A percentile compares a stretch with the other conserved stretches of the same genome.
phyloP scores from a whole-genome alignment of 768 basidiomycete genomes.

The Suillus occidentalis region DNA sequence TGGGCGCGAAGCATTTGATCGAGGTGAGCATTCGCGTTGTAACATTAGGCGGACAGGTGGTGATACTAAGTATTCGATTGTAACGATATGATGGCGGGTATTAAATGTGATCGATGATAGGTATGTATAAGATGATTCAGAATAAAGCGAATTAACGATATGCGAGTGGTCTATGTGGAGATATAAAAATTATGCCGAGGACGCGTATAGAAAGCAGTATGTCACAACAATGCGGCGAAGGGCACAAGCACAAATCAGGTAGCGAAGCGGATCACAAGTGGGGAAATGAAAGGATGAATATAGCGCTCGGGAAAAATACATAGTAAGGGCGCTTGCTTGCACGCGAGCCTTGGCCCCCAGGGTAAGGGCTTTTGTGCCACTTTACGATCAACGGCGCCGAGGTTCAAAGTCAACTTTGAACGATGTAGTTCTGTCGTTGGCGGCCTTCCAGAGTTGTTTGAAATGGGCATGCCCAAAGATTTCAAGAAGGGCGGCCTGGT shows the following conservation, averaged over 20 bases:
- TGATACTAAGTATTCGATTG: slow-evolving; percentile 22
- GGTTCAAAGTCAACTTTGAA: slow-evolving; percentile 72
- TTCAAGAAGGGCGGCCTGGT: slow-evolving; percentile 65
- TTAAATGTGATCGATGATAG: slow-evolving; percentile 29
- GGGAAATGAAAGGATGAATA: slow-evolving; percentile 16
- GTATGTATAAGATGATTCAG: slow-evolving; percentile 25
- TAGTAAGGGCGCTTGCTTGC: slow-evolving; percentile 10
- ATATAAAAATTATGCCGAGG: slow-evolving; percentile 31
- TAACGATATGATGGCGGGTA: slow-evolving; percentile 27
- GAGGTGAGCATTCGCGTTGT: neutral
- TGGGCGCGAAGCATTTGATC: neutral
- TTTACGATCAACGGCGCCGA: slow-evolving; percentile 33
- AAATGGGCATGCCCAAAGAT: slow-evolving; percentile 76
- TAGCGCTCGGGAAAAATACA: slow-evolving; percentile 12
- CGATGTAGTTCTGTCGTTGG: slow-evolving; percentile 65
- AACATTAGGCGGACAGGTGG: slow-evolving; percentile 1
- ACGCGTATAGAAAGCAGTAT: slow-evolving; percentile 39
- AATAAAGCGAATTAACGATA: slow-evolving; percentile 34
- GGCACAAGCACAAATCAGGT: slow-evolving; percentile 14
- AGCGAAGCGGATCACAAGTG: slow-evolving; percentile 28
- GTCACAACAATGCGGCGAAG: slow-evolving; percentile 38
- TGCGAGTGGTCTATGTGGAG: slow-evolving; percentile 27
- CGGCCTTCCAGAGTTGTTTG: slow-evolving; percentile 70
- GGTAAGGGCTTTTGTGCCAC: slow-evolving; percentile 14
- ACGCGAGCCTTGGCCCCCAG: slow-evolving; percentile 21